Conservation (phyloP, 495 filamentous ascomycete species). For the Lasiosphaeria miniovina region DNA sequence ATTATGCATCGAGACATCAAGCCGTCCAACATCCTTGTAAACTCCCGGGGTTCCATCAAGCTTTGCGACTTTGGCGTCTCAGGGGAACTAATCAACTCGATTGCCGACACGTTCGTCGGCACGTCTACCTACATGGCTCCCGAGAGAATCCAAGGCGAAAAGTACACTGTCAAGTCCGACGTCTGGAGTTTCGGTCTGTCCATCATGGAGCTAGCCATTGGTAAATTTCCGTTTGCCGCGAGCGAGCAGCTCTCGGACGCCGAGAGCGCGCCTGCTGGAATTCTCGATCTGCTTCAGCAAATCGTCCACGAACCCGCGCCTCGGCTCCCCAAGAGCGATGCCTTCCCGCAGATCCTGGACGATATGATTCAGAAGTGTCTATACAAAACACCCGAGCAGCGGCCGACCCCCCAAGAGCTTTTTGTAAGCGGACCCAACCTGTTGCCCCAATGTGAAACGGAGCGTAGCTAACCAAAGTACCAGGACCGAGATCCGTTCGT, state of each 20-base stretch:
- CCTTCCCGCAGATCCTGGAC: conserved; percentile 90
- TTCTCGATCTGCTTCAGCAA: conserved; percentile 92
- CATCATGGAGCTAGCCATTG: conserved; percentile 95
- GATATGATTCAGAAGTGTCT: conserved; percentile 96
- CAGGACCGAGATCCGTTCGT: conserved; percentile 89
- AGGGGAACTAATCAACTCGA: conserved; percentile 92
- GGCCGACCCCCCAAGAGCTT: conserved; percentile 88
- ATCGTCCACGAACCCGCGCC: conserved; percentile 97
- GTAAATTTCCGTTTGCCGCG: conserved; percentile 88
- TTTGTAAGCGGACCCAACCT: conserved; percentile 48
- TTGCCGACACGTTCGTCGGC: conserved; percentile 96
- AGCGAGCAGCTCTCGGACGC: conserved; percentile 63
- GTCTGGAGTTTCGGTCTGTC: conserved; percentile 98
- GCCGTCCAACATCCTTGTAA: conserved; percentile 93
- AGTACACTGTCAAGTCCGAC: conserved; percentile 96
- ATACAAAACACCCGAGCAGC: conserved; percentile 77
- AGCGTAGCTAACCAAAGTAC: conserved; percentile 18
- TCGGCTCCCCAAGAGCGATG: conserved; percentile 90
- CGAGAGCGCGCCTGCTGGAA: conserved; percentile 81
- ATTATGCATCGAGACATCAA: conserved; percentile 99
- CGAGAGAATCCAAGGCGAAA: conserved; percentile 92
- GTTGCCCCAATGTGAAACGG: background rate
- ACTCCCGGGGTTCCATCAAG: conserved; percentile 91
- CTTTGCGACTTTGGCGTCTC: conserved; percentile 98
- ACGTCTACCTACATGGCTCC: conserved; percentile 99